Evolutionary conservation across 1,284 basidiomycete species (phyloP).

Genomic region (Rhodotorula sp.): DNA sequence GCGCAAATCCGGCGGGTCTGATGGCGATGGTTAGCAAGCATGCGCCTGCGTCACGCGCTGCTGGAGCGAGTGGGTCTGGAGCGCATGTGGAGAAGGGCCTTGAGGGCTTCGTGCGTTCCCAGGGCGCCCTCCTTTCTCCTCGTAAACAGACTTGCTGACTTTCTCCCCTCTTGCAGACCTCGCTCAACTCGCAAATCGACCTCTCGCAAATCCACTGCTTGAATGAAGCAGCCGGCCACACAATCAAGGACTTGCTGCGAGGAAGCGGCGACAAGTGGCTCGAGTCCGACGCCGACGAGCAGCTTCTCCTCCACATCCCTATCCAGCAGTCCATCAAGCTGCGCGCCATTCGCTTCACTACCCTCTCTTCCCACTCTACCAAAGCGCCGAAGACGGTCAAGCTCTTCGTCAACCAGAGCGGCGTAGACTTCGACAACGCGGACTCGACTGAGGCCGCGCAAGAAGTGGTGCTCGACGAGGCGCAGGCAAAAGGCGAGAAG

Average conservation of each 20-base stretch:
- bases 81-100: slow-evolving; percentile 39
- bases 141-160: neutral
- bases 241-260: slow-evolving; percentile 37
- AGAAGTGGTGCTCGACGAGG: slow-evolving; percentile 39
- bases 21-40: slow-evolving; percentile 38
- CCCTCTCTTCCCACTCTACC: slow-evolving; percentile 17
- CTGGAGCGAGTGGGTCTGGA: neutral
- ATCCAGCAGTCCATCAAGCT: slow-evolving; percentile 40
- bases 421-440: slow-evolving; percentile 41
- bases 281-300: slow-evolving; percentile 44
- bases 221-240: slow-evolving; percentile 40
- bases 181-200: slow-evolving; percentile 40
- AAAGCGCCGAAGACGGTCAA: slow-evolving; percentile 41
- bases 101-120: slow-evolving; percentile 39
- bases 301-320: slow-evolving; percentile 42
- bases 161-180: slow-evolving; percentile 12
- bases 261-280: slow-evolving; percentile 40
- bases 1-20: slow-evolving; percentile 40
- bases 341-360: slow-evolving; percentile 41
- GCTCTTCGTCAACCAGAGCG: slow-evolving; percentile 40
- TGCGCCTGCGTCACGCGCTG: slow-evolving; percentile 24
- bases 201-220: slow-evolving; percentile 40
- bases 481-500: slow-evolving; percentile 39
- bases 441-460: slow-evolving; percentile 37
- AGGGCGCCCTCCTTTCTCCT: neutral